phyloP scores from a whole-genome alignment of 108 stramenopile species.

The Mediolabrus comicus region DNA sequence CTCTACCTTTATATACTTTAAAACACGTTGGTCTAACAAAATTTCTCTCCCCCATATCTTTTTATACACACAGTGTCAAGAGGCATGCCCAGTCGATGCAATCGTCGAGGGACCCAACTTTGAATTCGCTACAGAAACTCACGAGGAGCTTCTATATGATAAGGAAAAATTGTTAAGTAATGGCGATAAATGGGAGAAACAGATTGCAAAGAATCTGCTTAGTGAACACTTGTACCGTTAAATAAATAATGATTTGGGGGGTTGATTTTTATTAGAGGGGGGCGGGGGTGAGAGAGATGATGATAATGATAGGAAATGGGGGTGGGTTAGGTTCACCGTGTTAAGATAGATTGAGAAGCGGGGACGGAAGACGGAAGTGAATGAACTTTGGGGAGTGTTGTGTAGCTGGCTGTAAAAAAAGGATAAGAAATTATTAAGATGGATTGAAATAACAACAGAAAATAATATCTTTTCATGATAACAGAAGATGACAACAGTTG shows the following conservation, averaged over 20 bases:
- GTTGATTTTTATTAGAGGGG: not conserved
- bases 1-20: not conserved
- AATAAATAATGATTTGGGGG: conserved; percentile 10
- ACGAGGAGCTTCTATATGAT: conserved; percentile 98
- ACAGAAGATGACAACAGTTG: not conserved
- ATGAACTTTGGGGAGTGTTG: too few relatives aligned
- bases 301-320: not conserved
- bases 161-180: conserved; percentile 98
- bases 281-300: not conserved
- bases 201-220: conserved; percentile 96
- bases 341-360: not conserved
- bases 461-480: not conserved
- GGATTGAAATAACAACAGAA: not conserved
- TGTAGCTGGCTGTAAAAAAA: too few relatives aligned
- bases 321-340: not conserved
- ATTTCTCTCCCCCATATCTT: not conserved
- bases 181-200: conserved; percentile 99
- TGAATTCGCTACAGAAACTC: conserved; percentile 98
- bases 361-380: too few relatives aligned
- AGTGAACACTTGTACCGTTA: conserved; percentile 96
- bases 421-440: not conserved
- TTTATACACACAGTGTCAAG: conserved; percentile 73
- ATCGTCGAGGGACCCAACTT: conserved; percentile 99
- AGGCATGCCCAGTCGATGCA: conserved; percentile 98
- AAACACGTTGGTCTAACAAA: not conserved